Evolutionary conservation across 1,284 basidiomycete genomes (phyloP), one percentile per base, ranked within the genome.

Genomic region (Anthracocystis walkeri): DNA sequence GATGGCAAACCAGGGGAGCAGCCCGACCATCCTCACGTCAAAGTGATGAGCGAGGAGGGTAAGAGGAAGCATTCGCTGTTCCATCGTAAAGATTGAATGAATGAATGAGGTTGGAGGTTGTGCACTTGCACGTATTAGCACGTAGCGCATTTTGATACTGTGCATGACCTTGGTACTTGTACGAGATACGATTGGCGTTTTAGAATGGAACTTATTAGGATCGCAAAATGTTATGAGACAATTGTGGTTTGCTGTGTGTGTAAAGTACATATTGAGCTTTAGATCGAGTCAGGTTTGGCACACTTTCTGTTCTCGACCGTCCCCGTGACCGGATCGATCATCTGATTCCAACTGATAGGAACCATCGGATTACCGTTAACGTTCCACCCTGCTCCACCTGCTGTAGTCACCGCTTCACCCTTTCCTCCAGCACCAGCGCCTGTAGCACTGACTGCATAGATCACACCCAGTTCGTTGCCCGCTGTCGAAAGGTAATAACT

Each of bases 401-500:
- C 23, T 12, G 59, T 33, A 2, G 44, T 29, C 12, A 57, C 42
- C 20, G 31, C 50, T 25, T 33, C 42, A 5, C n/a, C 42, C 11
- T 50, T 23, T 25, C n/a, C 42, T 1, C n/a, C 27, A 18, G 12
- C 45, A 21, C 10, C 18, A 11, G 35, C 23, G 25, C 49, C 33
- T 0, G 65, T 58, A 0, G 69, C 58, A n/a, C 56, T 60, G 20
- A 61, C 63, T 2, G 83, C 83, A 48, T 82, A 82, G 27, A 85
- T 74, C 1, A 96, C 94, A 2, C 97, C 96, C 3, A 98, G 89
- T 77, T 96, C 92, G 85, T 98, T 98, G 45, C 92, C 89, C 7
- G 94, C 95, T 5, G 97, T 99, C 0, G 94, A 94, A 38, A 98
- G 89, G 87, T 95, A 97, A 87, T 98, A 98, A 79, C 84, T 85